Percentiles rank a stretch among this genome's conserved stretches.
phyloP scores from a whole-genome alignment of 2,329 filamentous ascomycete genomes.

The Colletotrichum lupini region DNA sequence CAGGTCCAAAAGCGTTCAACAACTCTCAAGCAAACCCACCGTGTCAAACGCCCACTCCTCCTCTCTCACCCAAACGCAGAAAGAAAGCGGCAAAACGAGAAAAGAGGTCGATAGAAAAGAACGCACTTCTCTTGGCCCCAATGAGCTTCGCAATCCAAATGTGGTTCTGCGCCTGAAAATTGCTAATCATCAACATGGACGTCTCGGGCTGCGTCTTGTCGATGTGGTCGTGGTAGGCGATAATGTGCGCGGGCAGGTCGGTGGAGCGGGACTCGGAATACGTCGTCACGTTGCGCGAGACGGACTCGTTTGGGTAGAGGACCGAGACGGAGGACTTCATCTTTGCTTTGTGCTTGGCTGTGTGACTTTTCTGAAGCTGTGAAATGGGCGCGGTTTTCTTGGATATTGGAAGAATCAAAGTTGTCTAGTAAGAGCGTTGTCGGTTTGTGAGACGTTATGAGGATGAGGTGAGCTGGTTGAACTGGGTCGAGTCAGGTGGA shows the following conservation, averaged over 20 bases:
- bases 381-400: too few species aligned
- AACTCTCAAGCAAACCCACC: not conserved
- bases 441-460: not conserved
- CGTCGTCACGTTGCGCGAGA: conserved; percentile 52
- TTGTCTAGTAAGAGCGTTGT: not conserved
- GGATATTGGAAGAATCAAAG: not conserved
- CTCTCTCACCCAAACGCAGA: too few species aligned
- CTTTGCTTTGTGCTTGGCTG: conserved; percentile 11
- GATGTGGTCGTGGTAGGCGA: conserved; percentile 52
- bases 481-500: not conserved
- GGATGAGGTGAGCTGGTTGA: not conserved
- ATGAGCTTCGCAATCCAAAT: conserved; percentile 53
- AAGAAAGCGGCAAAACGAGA: not conserved
- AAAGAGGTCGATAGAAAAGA: not conserved
- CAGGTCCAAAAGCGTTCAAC: not conserved
- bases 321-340: conserved; percentile 53
- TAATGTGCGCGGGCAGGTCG: conserved; percentile 53
- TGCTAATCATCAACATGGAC: conserved; percentile 53
- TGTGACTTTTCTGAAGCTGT: not conserved
- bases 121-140: conserved; percentile 53
- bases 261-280: conserved; percentile 57
- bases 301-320: conserved; percentile 55
- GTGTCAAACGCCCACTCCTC: not conserved
- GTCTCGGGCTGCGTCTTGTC: conserved; percentile 37
- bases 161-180: conserved; percentile 54